Evolutionary conservation across 108 stramenopile species (phyloP), one percentile per base, ranked within the genome.

Genomic region (Skeletonema tropicum): DNA sequence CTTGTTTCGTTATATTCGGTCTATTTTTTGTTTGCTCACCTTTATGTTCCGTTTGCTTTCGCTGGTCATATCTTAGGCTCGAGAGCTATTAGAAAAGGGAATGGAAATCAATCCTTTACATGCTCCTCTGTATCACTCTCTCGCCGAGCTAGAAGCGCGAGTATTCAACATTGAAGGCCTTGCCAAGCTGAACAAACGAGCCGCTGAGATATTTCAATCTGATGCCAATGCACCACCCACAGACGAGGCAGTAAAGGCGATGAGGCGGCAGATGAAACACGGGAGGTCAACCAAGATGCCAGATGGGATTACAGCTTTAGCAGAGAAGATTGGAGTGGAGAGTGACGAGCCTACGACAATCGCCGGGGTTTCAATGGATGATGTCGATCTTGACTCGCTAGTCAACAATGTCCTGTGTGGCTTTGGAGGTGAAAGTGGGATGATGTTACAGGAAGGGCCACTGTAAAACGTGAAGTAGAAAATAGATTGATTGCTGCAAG

Each of bases 161-260:
- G 79, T 96, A 0, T 92, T 88, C 69, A 96, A 96, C 70, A 59
- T 96, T 6, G 91, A 96, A 71, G 95, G 87, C 12, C 85, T 96
- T 30, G 67, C 91, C 5, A 78, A 79, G 25, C 78, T 96, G 10
- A 92, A 96, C 79, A 87, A 87, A 74, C 70, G 89, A 69, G 86
- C 92, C 0, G 75, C 82, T 10, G 74, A 87, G 36, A 33, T 93
- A 13, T 96, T 96, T 70, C 81, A 88, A 12, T 73, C 78, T 19
- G 83, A 94, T 82, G 85, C 85, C 19, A 64, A 76, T 35, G 52
- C 85, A 68, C 82, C 85, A 17, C 85, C 84, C 33, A 10, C 86
- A 17, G 75, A 89, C 15, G 71, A 46, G 15, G 69, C 65, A 42
- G 70, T 79, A 66, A 73, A 82, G 38, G 83, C 81, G 23, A 74